phyloP scores from a whole-genome alignment of 306 rosid genomes.

The Cicer arietinum region DNA sequence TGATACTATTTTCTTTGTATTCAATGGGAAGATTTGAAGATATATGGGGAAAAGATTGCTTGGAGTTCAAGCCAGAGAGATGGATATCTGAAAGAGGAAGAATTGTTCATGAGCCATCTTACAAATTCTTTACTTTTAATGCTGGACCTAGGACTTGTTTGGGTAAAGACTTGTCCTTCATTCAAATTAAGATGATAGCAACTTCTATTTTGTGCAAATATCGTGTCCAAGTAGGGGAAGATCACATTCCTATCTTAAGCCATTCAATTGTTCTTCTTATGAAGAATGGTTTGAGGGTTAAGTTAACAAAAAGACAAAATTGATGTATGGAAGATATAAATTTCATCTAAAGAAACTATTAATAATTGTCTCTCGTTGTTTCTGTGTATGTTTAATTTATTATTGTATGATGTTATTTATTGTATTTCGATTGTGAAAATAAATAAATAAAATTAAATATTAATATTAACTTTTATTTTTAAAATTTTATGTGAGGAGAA shows the following conservation, averaged over 20 bases:
- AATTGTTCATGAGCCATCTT: slow-evolving; percentile 49
- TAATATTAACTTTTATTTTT: no score
- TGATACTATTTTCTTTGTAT: slow-evolving; percentile 43
- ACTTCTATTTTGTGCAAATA: slow-evolving; percentile 44
- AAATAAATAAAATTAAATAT: no score
- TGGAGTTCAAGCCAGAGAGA: slow-evolving; percentile 72
- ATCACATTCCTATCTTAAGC: slow-evolving; percentile 19
- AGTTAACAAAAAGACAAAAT: slow-evolving; percentile 27
- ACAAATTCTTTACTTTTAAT: slow-evolving; percentile 57
- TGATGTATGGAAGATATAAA: background rate
- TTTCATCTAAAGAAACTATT: no score
- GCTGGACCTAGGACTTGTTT: slow-evolving; percentile 65
- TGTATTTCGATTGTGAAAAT: no score
- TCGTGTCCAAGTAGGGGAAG: slow-evolving; percentile 43
- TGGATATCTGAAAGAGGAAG: slow-evolving; percentile 56
- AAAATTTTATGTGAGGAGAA: no score
- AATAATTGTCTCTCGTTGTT: no score
- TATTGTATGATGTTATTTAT: no score
- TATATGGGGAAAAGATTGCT: slow-evolving; percentile 61
- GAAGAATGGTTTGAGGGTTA: slow-evolving; percentile 59
- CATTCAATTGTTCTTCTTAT: slow-evolving; percentile 52
- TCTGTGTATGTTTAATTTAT: no score
- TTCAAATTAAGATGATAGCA: slow-evolving; percentile 56
- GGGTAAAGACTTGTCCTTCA: slow-evolving; percentile 55
- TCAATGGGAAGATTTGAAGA: slow-evolving; percentile 61